Evolutionary conservation across 108 stramenopile genomes (phyloP), one percentile per base, ranked within the genome.

Genomic region (Fragilariopsis cylindrus): DNA sequence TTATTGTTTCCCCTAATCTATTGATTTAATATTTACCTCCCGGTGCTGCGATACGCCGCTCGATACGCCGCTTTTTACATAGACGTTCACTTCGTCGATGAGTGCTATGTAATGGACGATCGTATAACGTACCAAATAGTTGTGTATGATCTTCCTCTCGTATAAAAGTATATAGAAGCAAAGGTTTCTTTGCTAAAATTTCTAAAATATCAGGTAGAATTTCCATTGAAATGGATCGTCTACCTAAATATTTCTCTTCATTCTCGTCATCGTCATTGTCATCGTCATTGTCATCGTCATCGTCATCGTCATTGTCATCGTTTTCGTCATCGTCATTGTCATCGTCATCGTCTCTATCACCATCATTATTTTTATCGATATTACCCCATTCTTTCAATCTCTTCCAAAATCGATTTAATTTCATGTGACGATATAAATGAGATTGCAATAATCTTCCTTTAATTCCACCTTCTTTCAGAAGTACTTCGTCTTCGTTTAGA

Each of bases 111-210:
- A 45, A 13, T 5, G 3, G 5, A 3, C 40, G 40, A 4, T 43
- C 43, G 8, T 5, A 8, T 8, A 43, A 43, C 42, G 62, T n/a
- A 63, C 45, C 62, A 41, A 63, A 63, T 43, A 63, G 6, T 40
- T 63, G 40, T 45, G 62, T 42, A 15, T 63, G 43, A 15, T 63
- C n/a, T 15, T 43, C 42, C 30, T 30, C 30, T 45, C 42, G 40
- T 9, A 63, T 9, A 44, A 63, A 63, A 15, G 46, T n/a, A 40
- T 41, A 63, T 5, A 63, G 42, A 6, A 44, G 43, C 4, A 7
- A 9, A 4, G 62, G 62, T 43, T 63, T 63, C 43, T 63, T 63
- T 15, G 42, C 62, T 8, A 63, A 44, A 43, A n/a, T 45, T n/a
- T 41, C 40, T 0, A 63, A 44, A 9, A 63, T 0, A 3, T 4